Evolutionary conservation across 75 land plant genomes (phyloP).

Genomic region (Selaginella moellendorffii): DNA sequence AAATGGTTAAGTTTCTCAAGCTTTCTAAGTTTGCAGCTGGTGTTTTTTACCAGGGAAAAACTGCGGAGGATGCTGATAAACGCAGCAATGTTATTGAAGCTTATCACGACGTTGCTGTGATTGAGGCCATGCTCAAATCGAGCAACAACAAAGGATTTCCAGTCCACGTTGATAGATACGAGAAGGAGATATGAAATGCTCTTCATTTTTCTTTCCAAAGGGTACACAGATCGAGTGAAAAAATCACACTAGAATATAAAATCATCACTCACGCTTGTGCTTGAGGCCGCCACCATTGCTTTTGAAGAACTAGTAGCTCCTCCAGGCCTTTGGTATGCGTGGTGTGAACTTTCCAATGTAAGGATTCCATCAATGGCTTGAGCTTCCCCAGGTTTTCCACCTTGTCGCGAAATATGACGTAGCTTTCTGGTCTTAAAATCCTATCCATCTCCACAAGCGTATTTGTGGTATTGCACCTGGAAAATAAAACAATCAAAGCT

Average conservation of each 20-base stretch:
- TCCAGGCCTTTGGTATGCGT: conserved; percentile 26
- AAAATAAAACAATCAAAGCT: too few relatives aligned
- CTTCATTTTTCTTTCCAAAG: too few relatives aligned
- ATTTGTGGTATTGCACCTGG: conserved; percentile 46
- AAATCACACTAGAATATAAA: too few relatives aligned
- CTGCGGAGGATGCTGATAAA: conserved; percentile 31
- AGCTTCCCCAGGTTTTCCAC: conserved; percentile 26
- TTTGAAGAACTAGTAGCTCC: conserved; percentile 44
- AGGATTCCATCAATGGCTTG: conserved; percentile 32
- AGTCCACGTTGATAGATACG: conserved; percentile 29
- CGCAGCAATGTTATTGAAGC: conserved; percentile 69
- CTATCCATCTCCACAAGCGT: conserved; percentile 58
- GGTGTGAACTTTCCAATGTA: conserved; percentile 47
- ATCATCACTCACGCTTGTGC: too few relatives aligned
- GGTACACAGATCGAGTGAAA: too few relatives aligned
- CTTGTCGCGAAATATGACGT: conserved; percentile 39
- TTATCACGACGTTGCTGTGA: conserved; percentile 63
- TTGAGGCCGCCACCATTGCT: conserved; percentile 60
- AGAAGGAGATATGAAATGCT: not conserved
- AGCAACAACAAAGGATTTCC: conserved; percentile 41
- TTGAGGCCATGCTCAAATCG: conserved; percentile 92
- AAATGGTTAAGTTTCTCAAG: not conserved
- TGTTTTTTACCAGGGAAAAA: conserved; percentile 19
- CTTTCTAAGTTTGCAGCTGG: too few relatives aligned
- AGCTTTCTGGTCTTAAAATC: conserved; percentile 63